Base-by-base conservation (phyloP, 768 basidiomycete genomes). In the Suillus cothurnatus region DNA sequence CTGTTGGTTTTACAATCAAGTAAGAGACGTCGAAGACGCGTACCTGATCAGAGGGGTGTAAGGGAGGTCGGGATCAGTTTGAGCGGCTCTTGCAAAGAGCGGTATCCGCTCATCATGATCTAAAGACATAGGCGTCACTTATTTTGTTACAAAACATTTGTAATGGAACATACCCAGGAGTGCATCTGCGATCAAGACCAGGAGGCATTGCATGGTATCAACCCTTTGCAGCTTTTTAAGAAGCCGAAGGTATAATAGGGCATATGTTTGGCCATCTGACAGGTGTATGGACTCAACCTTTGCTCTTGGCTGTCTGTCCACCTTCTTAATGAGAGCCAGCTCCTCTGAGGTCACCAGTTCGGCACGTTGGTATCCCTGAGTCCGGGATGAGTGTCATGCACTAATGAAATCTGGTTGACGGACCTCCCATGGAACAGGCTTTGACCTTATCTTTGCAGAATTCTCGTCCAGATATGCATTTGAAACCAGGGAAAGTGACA, bases 361-460 rank as follows among this genome's bases (percentile, higher is more conserved):
- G 53, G 94, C 95, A 69, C 97, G 90, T 80, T 97, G 95, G 81
- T 98, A 97, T 66, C 92, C 95, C 95, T 98, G 70, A 70, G 59
- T 53, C 34, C 43, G 58, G 38, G 60, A 65, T 72, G 53, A 76
- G 72, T 4, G 61, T 56, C 19, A 28, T 31, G 61, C 47, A 21
- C 38, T 19, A 36, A 21, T 1, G 6, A 26, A 28, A 15, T 23
- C 2, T 41, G 60, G 6, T 3, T 12, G 6, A 50, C 81, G 65
- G 64, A 97, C 97, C 89, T 97, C 95, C 97, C 97, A 99, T 68
- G 95, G 95, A 12, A 97, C 94, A 1, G 90, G 89, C 77, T 96
- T 97, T 9, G 90, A 85, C 70, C 91, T 85, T 67, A 96, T 94
- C 83, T 97, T 96, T 61, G 89, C 83, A 9, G 93, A 91, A 71